phyloP scores from a whole-genome alignment of 2,329 filamentous ascomycete genomes.

The Cyphellophora europaea region DNA sequence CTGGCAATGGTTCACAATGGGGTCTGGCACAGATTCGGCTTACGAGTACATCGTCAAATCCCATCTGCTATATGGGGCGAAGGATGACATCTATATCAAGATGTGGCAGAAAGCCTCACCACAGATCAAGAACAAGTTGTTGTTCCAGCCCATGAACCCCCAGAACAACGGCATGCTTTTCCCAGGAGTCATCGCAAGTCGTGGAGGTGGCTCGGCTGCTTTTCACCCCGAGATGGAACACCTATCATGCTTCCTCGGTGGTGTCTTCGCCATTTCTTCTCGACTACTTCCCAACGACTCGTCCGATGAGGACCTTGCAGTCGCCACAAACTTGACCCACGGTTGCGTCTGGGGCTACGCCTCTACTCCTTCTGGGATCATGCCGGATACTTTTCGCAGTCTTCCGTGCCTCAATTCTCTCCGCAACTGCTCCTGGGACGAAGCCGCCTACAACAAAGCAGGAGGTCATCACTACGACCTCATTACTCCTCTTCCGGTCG shows the following conservation, averaged over 20 bases:
- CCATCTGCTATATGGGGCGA: slow-evolving; percentile 31
- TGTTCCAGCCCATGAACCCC: slow-evolving; percentile 41
- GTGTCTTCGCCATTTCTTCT: slow-evolving; percentile 59
- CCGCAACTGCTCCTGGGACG: slow-evolving; percentile 16
- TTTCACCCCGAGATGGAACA: slow-evolving; percentile 42
- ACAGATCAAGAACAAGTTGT: slow-evolving; percentile 33
- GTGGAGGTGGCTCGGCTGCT: slow-evolving; percentile 19
- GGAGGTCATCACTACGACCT: slow-evolving; percentile 22
- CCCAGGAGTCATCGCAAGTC: slow-evolving; percentile 32
- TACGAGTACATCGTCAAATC: slow-evolving; percentile 24
- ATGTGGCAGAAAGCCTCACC: slow-evolving; percentile 46
- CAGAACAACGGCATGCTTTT: slow-evolving; percentile 37
- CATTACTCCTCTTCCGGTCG: slow-evolving; percentile 22
- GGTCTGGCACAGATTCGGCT: slow-evolving; percentile 19
- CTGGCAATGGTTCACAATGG: slow-evolving; percentile 40
- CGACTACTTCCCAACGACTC: slow-evolving; percentile 46
- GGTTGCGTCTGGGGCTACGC: slow-evolving; percentile 57
- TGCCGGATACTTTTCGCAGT: slow-evolving; percentile 50
- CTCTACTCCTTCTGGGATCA: slow-evolving; percentile 47
- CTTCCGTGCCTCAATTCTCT: slow-evolving; percentile 11
- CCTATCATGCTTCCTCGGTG: slow-evolving; percentile 61
- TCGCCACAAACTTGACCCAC: slow-evolving; percentile 49
- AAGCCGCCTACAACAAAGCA: slow-evolving; percentile 8
- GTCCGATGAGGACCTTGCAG: slow-evolving; percentile 43
- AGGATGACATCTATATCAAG: slow-evolving; percentile 35